These are phyloP conservation scores for Fusarium citri DNA, from an alignment of 2,329 filamentous ascomycete genomes.

Conservation along the genomic window DNA sequence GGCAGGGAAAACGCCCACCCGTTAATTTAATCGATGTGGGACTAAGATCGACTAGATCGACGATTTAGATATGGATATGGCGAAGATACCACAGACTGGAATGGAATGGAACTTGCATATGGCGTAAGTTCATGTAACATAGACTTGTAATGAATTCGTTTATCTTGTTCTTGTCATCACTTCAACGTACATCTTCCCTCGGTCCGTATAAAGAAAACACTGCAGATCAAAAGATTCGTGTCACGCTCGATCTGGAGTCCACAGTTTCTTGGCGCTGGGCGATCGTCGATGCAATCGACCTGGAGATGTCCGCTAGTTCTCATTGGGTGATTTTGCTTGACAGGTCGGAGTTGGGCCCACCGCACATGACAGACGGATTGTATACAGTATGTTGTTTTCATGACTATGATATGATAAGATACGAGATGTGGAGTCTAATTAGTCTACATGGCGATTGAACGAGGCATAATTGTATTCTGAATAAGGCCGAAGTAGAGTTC, in stretches of 20 bases:
- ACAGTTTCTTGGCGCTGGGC: background rate
- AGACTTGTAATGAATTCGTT: background rate
- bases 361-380: background rate
- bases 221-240: background rate
- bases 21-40: background rate
- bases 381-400: background rate
- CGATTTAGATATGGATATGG: background rate
- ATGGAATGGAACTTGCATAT: background rate
- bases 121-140: too few relatives aligned
- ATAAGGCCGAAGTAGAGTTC: too few relatives aligned
- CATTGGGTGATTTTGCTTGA: background rate
- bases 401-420: background rate
- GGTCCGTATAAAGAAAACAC: too few relatives aligned
- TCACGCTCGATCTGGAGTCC: background rate
- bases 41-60: background rate
- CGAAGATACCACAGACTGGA: background rate
- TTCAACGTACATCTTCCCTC: background rate
- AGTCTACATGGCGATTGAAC: background rate
- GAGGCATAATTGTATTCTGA: too few relatives aligned
- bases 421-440: background rate
- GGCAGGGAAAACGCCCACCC: background rate
- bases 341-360: background rate
- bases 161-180: background rate
- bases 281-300: background rate
- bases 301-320: accelerated